Evolutionary conservation across 2,329 filamentous ascomycete genomes (phyloP).

Genomic region (Tolypocladium nubicola): DNA sequence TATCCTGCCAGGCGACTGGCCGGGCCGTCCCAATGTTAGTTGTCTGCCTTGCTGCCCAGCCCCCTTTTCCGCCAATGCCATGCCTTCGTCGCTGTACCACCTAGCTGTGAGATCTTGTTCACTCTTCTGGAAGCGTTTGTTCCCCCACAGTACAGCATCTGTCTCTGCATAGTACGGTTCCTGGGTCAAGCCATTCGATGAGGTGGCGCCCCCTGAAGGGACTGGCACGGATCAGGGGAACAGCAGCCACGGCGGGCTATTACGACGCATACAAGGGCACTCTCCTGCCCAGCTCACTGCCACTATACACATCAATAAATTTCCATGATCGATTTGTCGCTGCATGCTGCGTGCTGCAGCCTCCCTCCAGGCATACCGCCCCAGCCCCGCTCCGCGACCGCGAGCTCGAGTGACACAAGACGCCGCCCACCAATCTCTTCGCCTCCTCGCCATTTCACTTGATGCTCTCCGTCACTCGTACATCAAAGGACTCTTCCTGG

Average conservation of each 20-base stretch:
- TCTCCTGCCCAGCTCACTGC: neutral
- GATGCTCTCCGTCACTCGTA: no score
- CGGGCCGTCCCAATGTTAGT: neutral
- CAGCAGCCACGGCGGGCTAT: neutral
- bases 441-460: neutral
- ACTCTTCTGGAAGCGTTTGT: no score
- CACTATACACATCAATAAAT: neutral
- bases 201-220: no score
- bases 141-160: no score
- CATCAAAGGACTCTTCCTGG: neutral
- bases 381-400: neutral
- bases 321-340: neutral
- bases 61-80: no score
- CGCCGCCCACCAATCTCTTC: neutral
- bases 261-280: neutral
- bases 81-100: no score
- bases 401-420: neutral
- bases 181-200: neutral
- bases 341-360: no score
- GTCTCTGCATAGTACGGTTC: neutral
- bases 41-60: neutral
- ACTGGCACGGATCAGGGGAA: neutral
- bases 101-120: no score
- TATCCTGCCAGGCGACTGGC: neutral
- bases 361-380: neutral